Base-by-base conservation (phyloP, 2,329 filamentous ascomycete genomes). In the Colletotrichum sp. region DNA sequence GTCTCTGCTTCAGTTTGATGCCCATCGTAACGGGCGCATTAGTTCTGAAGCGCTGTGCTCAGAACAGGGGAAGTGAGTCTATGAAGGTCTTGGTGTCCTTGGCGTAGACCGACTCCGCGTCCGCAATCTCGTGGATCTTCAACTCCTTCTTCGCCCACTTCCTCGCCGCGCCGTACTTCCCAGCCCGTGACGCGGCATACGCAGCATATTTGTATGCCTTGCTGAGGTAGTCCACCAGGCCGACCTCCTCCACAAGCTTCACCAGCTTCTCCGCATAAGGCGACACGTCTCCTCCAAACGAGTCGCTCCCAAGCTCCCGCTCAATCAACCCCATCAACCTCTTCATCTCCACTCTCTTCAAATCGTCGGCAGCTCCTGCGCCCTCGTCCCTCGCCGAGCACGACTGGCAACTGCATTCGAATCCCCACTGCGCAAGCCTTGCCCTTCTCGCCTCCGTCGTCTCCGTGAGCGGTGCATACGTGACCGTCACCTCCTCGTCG, bases 401-500 rank as follows among this genome's bases (percentile, higher is more conserved):
- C 4, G 83, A 84, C 7, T 61, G 71, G 43, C 86, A 87, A n/a
- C 80, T 81, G 70, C 77, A 78, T 30, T 30, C 21, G 60, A 78
- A 78, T 13, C 77, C 76, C 36, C 71, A 71, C 62, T 84, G 81
- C 79, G 80, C 81, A 61, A 85, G 77, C 75, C 84, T 79, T 73
- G 81, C 83, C 32, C 77, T 68, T 6, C 84, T 78, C 30, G 79
- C 71, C 16, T 75, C 73, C 77, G 80, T 81, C n/a, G 81, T 78
- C 58, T 82, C 80, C 15, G 77, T 79, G 75, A 81, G 80, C 69
- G 84, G 83, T 76, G 80, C 82, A 77, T 86, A 86, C 0, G 81
- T 81, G 6, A 85, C 34, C 1, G 82, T 83, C 30, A 86, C 79
- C 78, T 86, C 81, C 28, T 84, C 82, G 3, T 80, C 82, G 2